phyloP scores from a whole-genome alignment of 257 asterid species.

The Parsonsia alboflavescens region DNA sequence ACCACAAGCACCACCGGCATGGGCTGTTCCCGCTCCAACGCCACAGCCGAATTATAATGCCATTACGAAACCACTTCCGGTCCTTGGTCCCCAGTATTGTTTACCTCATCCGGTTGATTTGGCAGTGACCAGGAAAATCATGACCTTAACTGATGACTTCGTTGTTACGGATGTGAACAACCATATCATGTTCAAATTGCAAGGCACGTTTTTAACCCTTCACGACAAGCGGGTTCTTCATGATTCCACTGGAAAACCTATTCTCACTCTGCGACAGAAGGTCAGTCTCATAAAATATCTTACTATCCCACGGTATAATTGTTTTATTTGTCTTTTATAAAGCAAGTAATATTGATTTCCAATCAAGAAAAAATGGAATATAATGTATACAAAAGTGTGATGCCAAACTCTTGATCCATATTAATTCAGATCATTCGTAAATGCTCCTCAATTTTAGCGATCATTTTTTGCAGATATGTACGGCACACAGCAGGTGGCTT shows the following conservation, averaged over 20 bases:
- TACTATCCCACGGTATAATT: too few relatives aligned
- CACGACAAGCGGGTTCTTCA: slow-evolving; percentile 16
- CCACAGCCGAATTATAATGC: not conserved
- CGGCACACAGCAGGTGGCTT: slow-evolving; percentile 17
- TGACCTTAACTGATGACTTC: slow-evolving; percentile 20
- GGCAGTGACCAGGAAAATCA: slow-evolving; percentile 9
- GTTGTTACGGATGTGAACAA: slow-evolving; percentile 14
- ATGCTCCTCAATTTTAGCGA: too few relatives aligned
- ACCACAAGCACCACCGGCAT: too few relatives aligned
- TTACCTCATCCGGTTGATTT: slow-evolving; percentile 9
- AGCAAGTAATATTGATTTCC: too few relatives aligned
- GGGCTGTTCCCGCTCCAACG: slow-evolving; percentile 3
- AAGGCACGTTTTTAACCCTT: slow-evolving; percentile 17
- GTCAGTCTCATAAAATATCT: too few relatives aligned
- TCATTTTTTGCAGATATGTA: slow-evolving; percentile 11
- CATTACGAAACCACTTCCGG: slow-evolving; percentile 1
- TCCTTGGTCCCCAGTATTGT: slow-evolving; percentile 17
- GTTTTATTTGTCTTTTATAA: too few relatives aligned
- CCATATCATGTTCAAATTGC: slow-evolving; percentile 14
- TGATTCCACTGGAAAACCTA: slow-evolving; percentile 19
- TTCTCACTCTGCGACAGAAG: slow-evolving; percentile 19
- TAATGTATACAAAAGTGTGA: too few relatives aligned
- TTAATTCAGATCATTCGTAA: too few relatives aligned
- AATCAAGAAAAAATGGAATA: too few relatives aligned
- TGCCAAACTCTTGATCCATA: too few relatives aligned